phyloP scores from a whole-genome alignment of 2,329 filamentous ascomycete genomes.

The Westerdykella sp. region DNA sequence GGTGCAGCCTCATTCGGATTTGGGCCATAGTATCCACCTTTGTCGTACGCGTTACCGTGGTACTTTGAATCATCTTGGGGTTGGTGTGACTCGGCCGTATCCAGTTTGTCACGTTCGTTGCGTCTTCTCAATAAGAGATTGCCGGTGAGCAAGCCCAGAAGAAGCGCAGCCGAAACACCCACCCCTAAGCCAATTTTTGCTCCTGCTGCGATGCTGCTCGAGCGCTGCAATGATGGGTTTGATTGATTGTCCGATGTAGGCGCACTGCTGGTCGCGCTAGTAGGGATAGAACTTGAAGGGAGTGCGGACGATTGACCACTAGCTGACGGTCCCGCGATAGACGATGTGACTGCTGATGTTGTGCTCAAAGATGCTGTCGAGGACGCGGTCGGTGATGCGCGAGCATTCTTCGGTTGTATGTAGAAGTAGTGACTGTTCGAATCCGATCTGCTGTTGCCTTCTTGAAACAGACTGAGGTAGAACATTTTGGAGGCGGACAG shows the following conservation, averaged over 20 bases:
- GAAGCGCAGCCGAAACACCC: slow-evolving; percentile 15
- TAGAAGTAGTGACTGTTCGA: slow-evolving; percentile 8
- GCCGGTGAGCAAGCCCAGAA: not conserved
- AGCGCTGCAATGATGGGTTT: not conserved
- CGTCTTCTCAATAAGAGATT: not conserved
- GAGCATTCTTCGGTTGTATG: slow-evolving; percentile 1
- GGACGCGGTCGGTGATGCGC: slow-evolving; percentile 2
- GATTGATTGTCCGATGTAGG: not conserved
- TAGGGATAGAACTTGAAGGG: not conserved
- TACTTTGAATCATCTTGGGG: too few relatives aligned
- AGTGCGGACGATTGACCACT: not conserved
- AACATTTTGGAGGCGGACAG: slow-evolving; percentile 6
- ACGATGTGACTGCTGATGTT: not conserved
- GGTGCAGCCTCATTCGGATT: too few relatives aligned
- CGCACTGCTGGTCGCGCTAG: too few relatives aligned
- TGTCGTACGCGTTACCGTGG: too few relatives aligned
- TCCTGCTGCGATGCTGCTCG: not conserved
- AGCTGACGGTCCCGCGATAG: not conserved
- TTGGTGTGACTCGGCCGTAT: too few relatives aligned
- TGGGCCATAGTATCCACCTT: too few relatives aligned
- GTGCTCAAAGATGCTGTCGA: not conserved
- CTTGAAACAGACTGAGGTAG: slow-evolving; percentile 6
- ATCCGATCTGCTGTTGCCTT: slow-evolving; percentile 3
- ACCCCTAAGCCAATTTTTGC: slow-evolving; percentile 22
- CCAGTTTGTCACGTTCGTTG: not conserved